These are phyloP conservation scores for Salix udensis DNA, from an alignment of 345 rosid species.

Conservation along the genomic window DNA sequence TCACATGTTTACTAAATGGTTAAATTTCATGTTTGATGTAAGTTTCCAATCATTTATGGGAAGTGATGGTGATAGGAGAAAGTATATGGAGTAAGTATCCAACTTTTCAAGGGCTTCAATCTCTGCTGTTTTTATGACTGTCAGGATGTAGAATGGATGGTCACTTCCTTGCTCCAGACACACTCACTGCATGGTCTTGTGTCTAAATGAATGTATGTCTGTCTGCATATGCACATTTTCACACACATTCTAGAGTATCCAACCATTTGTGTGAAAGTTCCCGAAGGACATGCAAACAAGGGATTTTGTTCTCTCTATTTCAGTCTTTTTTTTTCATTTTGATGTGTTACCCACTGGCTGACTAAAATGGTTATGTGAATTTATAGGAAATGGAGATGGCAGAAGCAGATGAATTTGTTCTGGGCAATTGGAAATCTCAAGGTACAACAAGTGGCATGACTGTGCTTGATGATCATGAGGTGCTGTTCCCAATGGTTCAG, in stretches of 20 bases:
- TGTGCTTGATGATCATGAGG: constrained; percentile 52
- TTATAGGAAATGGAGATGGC: constrained; percentile 32
- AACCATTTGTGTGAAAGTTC: neutral
- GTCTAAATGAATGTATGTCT: neutral
- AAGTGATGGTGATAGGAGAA: neutral
- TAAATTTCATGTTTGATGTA: neutral
- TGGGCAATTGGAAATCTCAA: constrained; percentile 63
- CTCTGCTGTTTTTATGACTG: neutral
- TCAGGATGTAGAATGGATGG: neutral
- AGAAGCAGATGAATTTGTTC: constrained; percentile 49
- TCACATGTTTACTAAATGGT: neutral
- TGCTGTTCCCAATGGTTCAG: constrained; percentile 46
- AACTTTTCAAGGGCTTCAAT: neutral
- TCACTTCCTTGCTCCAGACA: neutral
- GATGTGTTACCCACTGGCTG: neutral
- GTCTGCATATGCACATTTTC: neutral
- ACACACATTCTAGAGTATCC: neutral
- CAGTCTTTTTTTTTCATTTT: neutral
- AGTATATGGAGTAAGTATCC: neutral
- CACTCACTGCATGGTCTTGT: neutral
- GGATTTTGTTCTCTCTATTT: neutral
- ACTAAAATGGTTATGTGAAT: constrained; percentile 12
- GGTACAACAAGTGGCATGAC: constrained; percentile 42
- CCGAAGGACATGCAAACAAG: neutral
- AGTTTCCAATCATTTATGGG: neutral